A percentile compares a stretch with the other conserved stretches of the same genome.
phyloP scores from a whole-genome alignment of 805 yeast genomes.

The Millerozyma acaciae region DNA sequence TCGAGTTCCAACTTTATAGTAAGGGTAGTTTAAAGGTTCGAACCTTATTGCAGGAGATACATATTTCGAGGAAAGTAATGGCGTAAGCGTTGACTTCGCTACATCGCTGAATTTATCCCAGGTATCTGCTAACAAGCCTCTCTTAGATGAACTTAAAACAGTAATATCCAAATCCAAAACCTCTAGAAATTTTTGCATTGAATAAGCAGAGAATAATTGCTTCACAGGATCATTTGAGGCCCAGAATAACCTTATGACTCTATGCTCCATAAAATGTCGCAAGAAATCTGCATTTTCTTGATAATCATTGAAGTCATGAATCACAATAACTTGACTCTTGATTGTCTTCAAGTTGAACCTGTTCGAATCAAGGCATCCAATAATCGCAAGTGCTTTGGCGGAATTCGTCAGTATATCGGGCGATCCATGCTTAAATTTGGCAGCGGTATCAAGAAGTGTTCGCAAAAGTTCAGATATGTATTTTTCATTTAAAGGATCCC shows the following conservation, averaged over 20 bases:
- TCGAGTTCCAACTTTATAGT: constrained; percentile 51
- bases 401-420: constrained; percentile 53
- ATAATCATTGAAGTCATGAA: constrained; percentile 59
- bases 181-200: constrained; percentile 82
- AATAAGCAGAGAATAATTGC: constrained; percentile 79
- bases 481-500: constrained; percentile 24
- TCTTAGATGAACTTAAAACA: constrained; percentile 15
- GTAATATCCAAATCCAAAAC: constrained; percentile 47
- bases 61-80: constrained; percentile 71
- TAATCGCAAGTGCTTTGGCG: constrained; percentile 64
- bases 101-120: constrained; percentile 66
- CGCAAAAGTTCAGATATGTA: constrained; percentile 46
- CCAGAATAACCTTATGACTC: constrained; percentile 81
- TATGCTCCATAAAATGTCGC: constrained; percentile 57
- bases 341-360: constrained; percentile 44
- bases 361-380: constrained; percentile 74
- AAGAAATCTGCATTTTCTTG: constrained; percentile 65
- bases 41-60: constrained; percentile 52
- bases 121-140: constrained; percentile 22
- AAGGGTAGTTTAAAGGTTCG: constrained; percentile 55
- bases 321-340: constrained; percentile 44
- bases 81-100: constrained; percentile 69
- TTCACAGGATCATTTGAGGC: constrained; percentile 83
- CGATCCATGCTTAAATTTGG: constrained; percentile 49
- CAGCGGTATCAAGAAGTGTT: constrained; percentile 53